These are phyloP conservation scores for Penicillium lividum DNA, from an alignment of 495 filamentous ascomycete species.

Conservation along the genomic window DNA sequence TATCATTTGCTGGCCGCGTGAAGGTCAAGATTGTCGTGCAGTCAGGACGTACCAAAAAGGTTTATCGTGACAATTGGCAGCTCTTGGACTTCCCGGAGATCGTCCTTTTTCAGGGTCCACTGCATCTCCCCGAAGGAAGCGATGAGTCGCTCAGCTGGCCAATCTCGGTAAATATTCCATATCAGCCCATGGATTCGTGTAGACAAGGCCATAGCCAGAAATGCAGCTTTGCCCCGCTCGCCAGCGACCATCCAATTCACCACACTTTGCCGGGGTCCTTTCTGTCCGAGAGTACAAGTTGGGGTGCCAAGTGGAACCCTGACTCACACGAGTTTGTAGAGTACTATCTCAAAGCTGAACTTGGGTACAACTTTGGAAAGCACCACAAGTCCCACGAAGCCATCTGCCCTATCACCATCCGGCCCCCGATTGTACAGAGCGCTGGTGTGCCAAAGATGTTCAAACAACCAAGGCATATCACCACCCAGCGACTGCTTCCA, in stretches of 20 bases:
- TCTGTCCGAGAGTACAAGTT: background rate
- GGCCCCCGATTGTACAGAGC: background rate
- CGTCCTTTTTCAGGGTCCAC: conserved; percentile 13
- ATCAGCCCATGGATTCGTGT: conserved; percentile 5
- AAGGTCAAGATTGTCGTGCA: conserved; percentile 4
- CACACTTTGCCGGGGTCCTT: conserved; percentile 22
- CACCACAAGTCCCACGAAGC: conserved; percentile 3
- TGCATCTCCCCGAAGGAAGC: conserved; percentile 12
- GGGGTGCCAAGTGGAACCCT: background rate
- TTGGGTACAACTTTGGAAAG: conserved; percentile 13
- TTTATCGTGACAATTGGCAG: conserved; percentile 1
- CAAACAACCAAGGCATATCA: background rate
- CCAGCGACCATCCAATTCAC: conserved; percentile 11
- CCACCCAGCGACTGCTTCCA: conserved; percentile 21
- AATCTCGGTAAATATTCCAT: conserved; percentile 19
- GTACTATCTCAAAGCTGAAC: conserved; percentile 20
- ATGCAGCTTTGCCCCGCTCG: conserved; percentile 27
- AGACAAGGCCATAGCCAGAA: conserved; percentile 1
- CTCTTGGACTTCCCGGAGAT: background rate
- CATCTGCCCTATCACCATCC: conserved; percentile 13
- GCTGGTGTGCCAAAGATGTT: background rate
- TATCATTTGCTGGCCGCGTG: conserved; percentile 9
- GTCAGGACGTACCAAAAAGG: background rate
- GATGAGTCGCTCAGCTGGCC: conserved; percentile 18
- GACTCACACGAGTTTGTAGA: conserved; percentile 20